Evolutionary conservation across 202 grass and related monocot species (phyloP).

Genomic region (Cymbopogon flexuosus): DNA sequence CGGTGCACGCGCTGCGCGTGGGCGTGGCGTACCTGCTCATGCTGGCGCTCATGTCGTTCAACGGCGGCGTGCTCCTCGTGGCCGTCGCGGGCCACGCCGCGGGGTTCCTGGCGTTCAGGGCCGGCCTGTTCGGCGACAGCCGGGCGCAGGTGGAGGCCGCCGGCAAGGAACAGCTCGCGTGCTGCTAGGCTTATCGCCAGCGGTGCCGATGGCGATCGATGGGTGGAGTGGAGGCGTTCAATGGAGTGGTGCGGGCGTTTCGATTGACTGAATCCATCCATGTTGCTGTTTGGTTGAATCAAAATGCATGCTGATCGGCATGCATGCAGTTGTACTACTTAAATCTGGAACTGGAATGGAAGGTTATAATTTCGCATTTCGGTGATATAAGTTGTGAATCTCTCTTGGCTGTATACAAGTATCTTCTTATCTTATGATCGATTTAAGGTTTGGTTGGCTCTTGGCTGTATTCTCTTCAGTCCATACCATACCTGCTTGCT

Average conservation of each 20-base stretch:
- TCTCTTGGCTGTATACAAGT: no score
- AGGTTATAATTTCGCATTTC: not conserved
- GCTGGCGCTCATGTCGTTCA: slow-evolving; percentile 93
- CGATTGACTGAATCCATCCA: not conserved
- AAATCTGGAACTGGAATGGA: not conserved
- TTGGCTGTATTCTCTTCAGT: not conserved
- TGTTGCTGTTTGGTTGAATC: not conserved
- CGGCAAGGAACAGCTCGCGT: slow-evolving; percentile 2
- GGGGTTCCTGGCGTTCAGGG: slow-evolving; percentile 49
- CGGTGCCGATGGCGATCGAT: not conserved
- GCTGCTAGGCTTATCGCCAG: not conserved
- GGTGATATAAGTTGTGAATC: not conserved
- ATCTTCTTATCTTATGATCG: no score
- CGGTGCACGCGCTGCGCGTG: slow-evolving; percentile 41
- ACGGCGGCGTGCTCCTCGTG: slow-evolving; percentile 56
- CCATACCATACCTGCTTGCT: no score
- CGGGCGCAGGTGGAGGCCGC: slow-evolving; percentile 24
- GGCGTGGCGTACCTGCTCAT: slow-evolving; percentile 60
- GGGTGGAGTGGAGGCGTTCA: not conserved
- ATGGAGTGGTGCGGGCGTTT: not conserved
- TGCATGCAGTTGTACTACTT: not conserved
- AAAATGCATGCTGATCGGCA: not conserved
- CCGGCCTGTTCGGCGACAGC: slow-evolving; percentile 18
- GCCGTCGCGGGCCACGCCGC: slow-evolving; percentile 47
- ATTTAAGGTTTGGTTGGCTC: not conserved